Evolutionary conservation across 2,329 filamentous ascomycete genomes (phyloP), one percentile per base, ranked within the genome.

Genomic region (Cercospora sp.): DNA sequence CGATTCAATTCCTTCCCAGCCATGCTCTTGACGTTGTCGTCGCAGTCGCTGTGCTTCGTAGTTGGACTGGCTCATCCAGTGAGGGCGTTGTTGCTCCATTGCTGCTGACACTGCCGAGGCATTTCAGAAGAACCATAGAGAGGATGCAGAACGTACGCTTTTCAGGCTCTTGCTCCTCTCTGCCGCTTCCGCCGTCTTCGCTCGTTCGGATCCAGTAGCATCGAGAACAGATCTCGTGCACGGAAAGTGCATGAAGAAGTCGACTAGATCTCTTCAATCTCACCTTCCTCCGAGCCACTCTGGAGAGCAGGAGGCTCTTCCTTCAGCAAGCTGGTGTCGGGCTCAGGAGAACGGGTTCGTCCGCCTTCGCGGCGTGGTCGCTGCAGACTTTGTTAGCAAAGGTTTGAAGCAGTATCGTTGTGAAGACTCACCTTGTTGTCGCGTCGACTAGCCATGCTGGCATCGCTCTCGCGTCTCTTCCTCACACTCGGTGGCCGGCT

Each of bases 221-320:
- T 20, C 18, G 10, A 20, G 18, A 23, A 23, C 8, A 26, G 20
- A 12, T 51, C n/a, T 8, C 53, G 53, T 6, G 13, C 13, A 5
- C 16, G 20, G 13, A 58, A 62, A 18, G 30, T 30, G 26, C 26
- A 26, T 31, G 53, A 58, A 58, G 53, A 61, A 42, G 60, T 57
- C 64, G 61, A 48, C 71, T 82, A 83, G 68, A 83, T 80, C 84
- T 98, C 94, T 80, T 97, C 95, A 75, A 99, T 98, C 83, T 99
- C 95, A 63, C 95, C 95, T 81, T 99, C 95, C 82, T 99, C 95
- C 77, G 94, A 97, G 63, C 95, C 95, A 68, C 91, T 94, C 75
- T 91, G 90, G 65, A 93, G 84, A 16, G 62, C 62, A 12, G 88
- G 84, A 18, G 71, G 63, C 72, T 91, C 89, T 68, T 87, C 82